Evolutionary conservation across 805 yeast species (phyloP).

Genomic region (Kluyveromyces dobzhanskii): DNA sequence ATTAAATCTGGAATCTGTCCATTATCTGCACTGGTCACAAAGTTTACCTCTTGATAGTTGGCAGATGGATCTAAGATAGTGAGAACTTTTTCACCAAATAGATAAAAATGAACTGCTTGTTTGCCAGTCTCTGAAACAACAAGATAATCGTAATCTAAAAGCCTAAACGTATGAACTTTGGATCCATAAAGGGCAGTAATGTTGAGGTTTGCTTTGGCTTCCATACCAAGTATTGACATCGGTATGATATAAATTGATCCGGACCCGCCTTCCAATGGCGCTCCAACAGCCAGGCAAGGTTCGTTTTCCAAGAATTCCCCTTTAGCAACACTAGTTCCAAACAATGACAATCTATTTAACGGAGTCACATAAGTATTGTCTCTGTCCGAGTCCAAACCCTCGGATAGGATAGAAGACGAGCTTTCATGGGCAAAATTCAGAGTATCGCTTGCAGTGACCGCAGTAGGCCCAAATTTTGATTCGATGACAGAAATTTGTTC

Average conservation of each 20-base stretch:
- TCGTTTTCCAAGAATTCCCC: slow-evolving; percentile 35
- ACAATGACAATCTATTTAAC: slow-evolving; percentile 26
- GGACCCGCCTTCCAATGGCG: slow-evolving; percentile 37
- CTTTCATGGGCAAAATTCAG: too few relatives aligned
- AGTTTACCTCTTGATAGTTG: slow-evolving; percentile 26
- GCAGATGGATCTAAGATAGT: slow-evolving; percentile 18
- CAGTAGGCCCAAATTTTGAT: too few relatives aligned
- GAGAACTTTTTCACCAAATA: slow-evolving; percentile 16
- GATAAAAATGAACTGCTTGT: slow-evolving; percentile 35
- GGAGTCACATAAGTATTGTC: slow-evolving; percentile 14
- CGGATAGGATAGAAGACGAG: not conserved
- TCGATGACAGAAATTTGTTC: not conserved
- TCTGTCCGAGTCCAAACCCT: not conserved
- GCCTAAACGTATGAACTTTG: slow-evolving; percentile 24
- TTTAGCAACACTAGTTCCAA: slow-evolving; percentile 38
- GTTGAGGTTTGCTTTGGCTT: too few relatives aligned
- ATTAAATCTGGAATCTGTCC: slow-evolving; percentile 37
- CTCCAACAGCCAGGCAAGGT: slow-evolving; percentile 41
- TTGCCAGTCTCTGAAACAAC: slow-evolving; percentile 46
- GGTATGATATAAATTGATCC: slow-evolving; percentile 43
- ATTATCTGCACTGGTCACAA: slow-evolving; percentile 28
- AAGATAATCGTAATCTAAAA: slow-evolving; percentile 30
- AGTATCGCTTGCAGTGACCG: too few relatives aligned
- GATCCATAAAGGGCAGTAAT: slow-evolving; percentile 36
- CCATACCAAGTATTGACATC: slow-evolving; percentile 16